A percentile compares a stretch with the other conserved stretches of the same genome.
Conservation (phyloP, 116 monocot species). For the Iris pallida region DNA sequence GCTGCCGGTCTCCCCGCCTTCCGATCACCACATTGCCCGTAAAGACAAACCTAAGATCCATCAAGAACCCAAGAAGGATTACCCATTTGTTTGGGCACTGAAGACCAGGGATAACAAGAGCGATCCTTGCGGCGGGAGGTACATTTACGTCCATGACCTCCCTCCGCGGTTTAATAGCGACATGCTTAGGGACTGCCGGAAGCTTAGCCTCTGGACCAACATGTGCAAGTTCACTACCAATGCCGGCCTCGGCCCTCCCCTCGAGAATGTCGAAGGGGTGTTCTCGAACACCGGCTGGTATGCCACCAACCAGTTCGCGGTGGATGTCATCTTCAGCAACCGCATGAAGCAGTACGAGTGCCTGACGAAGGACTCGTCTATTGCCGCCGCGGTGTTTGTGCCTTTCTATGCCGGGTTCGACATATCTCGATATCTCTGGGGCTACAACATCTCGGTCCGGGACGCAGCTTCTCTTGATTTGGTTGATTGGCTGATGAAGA, state of each 20-base stretch:
- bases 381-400: constrained; percentile 88
- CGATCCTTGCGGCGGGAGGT: constrained; percentile 85
- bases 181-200: constrained; percentile 66
- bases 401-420: constrained; percentile 96
- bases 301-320: constrained; percentile 79
- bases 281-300: constrained; percentile 41
- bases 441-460: constrained; percentile 58
- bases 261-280: constrained; percentile 66
- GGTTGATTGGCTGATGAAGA: constrained; percentile 74
- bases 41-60: too few relatives aligned
- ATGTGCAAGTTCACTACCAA: constrained; percentile 91
- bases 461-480: constrained; percentile 75
- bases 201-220: constrained; percentile 83
- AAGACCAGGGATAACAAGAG: constrained; percentile 53
- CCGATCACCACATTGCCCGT: too few relatives aligned
- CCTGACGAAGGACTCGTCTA: constrained; percentile 76
- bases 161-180: constrained; percentile 74
- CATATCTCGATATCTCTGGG: constrained; percentile 80
- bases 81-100: constrained; percentile 47
- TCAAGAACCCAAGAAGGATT: constrained; percentile 3
- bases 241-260: too few relatives aligned
- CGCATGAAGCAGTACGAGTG: constrained; percentile 95
- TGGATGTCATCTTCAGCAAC: constrained; percentile 87
- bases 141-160: constrained; percentile 83
- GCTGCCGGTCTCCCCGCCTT: too few relatives aligned